A percentile compares a stretch with the other conserved stretches of the same genome.
phyloP scores from a whole-genome alignment of 1,139 yeast genomes.

The Nakaseomyces bracarensis region DNA sequence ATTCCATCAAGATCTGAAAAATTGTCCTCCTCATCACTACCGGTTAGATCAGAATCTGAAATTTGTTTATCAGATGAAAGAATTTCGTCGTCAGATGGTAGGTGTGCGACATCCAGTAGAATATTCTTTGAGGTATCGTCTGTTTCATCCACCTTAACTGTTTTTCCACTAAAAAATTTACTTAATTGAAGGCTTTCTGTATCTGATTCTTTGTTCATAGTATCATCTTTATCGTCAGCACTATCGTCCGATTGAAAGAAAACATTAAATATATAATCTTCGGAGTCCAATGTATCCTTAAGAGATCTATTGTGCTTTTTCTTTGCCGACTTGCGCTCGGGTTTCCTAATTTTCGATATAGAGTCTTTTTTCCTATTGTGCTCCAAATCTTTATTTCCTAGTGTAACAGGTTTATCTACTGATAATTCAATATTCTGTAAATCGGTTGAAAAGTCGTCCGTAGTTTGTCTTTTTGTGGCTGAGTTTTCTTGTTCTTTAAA shows the following conservation, averaged over 20 bases:
- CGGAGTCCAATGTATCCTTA: slow-evolving; percentile 28
- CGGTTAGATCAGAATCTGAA: slow-evolving; percentile 8
- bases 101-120: slow-evolving; percentile 31
- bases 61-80: slow-evolving; percentile 14
- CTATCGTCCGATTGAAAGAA: slow-evolving; percentile 32
- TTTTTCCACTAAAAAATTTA: slow-evolving; percentile 14
- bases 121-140: slow-evolving; percentile 34
- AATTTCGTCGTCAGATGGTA: slow-evolving; percentile 32
- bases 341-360: slow-evolving; percentile 23
- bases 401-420: slow-evolving; percentile 24
- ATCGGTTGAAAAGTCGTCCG: slow-evolving; percentile 28
- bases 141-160: slow-evolving; percentile 33
- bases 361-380: slow-evolving; percentile 20
- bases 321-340: background rate
- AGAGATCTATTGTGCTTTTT: slow-evolving; percentile 5
- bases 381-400: slow-evolving; percentile 33
- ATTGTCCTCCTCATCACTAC: slow-evolving; percentile 9
- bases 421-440: slow-evolving; percentile 5
- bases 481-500: background rate
- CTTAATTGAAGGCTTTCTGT: slow-evolving; percentile 3
- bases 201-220: background rate
- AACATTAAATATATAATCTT: slow-evolving; percentile 30
- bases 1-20: slow-evolving; percentile 3
- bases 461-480: background rate
- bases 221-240: slow-evolving; percentile 20